Evolutionary conservation across 2,329 filamentous ascomycete genomes (phyloP).

Genomic region (Fusarium zealandicum): DNA sequence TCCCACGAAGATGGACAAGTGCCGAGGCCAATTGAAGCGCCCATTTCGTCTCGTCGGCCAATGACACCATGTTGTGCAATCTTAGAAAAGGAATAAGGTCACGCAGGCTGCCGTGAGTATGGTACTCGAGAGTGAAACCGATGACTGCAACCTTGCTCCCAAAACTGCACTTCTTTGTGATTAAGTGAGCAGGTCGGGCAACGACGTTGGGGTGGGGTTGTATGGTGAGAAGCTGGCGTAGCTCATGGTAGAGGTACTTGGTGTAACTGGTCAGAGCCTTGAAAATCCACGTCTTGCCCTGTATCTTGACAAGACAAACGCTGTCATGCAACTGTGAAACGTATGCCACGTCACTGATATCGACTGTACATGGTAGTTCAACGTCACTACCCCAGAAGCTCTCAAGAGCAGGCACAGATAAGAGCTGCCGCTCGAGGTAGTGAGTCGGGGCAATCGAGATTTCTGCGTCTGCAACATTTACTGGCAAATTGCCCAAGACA

Average conservation of each 20-base stretch:
- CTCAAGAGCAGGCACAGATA: slow-evolving; percentile 53
- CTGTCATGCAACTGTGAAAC: slow-evolving; percentile 65
- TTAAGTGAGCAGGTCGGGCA: slow-evolving; percentile 58
- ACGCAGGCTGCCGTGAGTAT: slow-evolving; percentile 61
- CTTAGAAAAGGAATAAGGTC: slow-evolving; percentile 61
- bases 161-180: slow-evolving; percentile 64
- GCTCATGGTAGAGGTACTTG: slow-evolving; percentile 68
- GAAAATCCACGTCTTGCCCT: slow-evolving; percentile 57
- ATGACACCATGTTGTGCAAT: slow-evolving; percentile 53
- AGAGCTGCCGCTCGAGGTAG: slow-evolving; percentile 60
- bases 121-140: slow-evolving; percentile 64
- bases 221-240: slow-evolving; percentile 61
- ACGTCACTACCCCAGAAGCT: slow-evolving; percentile 53
- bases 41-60: slow-evolving; percentile 60
- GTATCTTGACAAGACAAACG: slow-evolving; percentile 60
- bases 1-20: slow-evolving; percentile 57
- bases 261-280: slow-evolving; percentile 65
- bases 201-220: slow-evolving; percentile 62
- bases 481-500: slow-evolving; percentile 59
- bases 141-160: slow-evolving; percentile 62
- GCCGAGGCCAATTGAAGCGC: slow-evolving; percentile 60
- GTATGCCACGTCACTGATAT: slow-evolving; percentile 59
- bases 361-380: slow-evolving; percentile 54
- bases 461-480: slow-evolving; percentile 54
- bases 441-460: slow-evolving; percentile 59